Conservation (phyloP, 2,329 filamentous ascomycete species). For the Penicillium concentricum region DNA sequence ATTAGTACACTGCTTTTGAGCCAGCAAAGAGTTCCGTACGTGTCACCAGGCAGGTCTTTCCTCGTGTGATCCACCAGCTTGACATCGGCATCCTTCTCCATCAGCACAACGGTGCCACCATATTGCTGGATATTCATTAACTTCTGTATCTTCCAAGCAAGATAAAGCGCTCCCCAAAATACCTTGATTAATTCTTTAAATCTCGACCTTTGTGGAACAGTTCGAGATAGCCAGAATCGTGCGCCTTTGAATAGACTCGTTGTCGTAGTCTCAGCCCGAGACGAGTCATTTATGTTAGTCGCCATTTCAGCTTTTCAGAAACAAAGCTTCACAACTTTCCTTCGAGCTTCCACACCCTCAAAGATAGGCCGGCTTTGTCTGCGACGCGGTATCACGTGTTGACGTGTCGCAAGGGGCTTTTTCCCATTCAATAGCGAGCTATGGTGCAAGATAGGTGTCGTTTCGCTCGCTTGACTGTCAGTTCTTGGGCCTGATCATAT, state of each 20-base stretch:
- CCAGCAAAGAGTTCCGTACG: slow-evolving; percentile 33
- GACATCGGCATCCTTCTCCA: slow-evolving; percentile 58
- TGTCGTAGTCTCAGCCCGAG: background rate
- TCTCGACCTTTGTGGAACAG: slow-evolving; percentile 51
- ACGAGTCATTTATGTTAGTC: background rate
- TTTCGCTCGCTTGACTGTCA: background rate
- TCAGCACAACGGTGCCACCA: slow-evolving; percentile 53
- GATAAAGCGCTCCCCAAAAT: background rate
- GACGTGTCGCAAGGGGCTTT: slow-evolving; percentile 8
- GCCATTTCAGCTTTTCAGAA: background rate
- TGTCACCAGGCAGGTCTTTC: slow-evolving; percentile 50
- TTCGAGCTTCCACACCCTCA: background rate
- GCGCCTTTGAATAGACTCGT: slow-evolving; percentile 51
- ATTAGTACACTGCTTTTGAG: slow-evolving; percentile 4
- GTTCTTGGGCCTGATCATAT: background rate
- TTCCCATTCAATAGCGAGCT: background rate
- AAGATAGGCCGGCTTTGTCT: background rate
- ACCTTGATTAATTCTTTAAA: slow-evolving; percentile 52
- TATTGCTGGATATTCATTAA: slow-evolving; percentile 41
- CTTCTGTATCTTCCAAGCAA: no score
- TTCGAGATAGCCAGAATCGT: slow-evolving; percentile 59
- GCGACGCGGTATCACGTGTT: slow-evolving; percentile 30
- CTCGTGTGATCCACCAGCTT: slow-evolving; percentile 59
- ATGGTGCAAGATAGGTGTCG: background rate
- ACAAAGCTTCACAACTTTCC: background rate